Conservation (phyloP, 768 basidiomycete genomes). For the Trametes punicea region DNA sequence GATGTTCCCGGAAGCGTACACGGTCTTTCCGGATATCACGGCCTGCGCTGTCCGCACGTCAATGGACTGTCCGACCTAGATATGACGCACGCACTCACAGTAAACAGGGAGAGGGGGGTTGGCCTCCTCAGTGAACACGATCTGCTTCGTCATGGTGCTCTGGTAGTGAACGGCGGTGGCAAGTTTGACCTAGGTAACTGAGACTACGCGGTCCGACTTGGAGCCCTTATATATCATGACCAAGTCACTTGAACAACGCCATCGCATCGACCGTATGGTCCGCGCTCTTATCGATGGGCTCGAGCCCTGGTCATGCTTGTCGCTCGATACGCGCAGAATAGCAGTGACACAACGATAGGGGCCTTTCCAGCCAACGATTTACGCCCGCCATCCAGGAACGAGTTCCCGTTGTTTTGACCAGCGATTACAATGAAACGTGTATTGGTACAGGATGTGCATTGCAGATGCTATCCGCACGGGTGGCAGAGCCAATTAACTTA, state of each 20-base stretch:
- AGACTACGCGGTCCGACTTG: not conserved
- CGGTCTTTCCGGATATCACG: conserved; percentile 32
- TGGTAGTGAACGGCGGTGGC: not conserved
- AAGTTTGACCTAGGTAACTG: not conserved
- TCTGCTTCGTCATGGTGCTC: conserved; percentile 29
- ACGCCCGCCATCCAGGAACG: not conserved
- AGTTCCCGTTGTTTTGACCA: not conserved
- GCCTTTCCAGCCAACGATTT: too few species aligned
- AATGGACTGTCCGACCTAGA: not conserved
- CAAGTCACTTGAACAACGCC: not conserved
- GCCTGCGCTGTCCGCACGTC: conserved; percentile 33
- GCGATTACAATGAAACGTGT: too few species aligned
- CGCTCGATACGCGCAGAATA: too few species aligned
- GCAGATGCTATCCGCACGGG: too few species aligned
- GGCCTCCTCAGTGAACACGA: conserved; percentile 31
- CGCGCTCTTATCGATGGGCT: not conserved
- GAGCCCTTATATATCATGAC: not conserved
- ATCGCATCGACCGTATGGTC: not conserved
- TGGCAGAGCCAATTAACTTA: too few species aligned
- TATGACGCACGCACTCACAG: conserved; percentile 25
- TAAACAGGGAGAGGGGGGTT: conserved; percentile 34
- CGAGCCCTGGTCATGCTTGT: not conserved
- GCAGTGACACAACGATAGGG: too few species aligned
- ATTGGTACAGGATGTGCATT: too few species aligned
- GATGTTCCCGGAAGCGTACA: conserved; percentile 42